These are phyloP conservation scores for Gynochthodes officinalis DNA, from an alignment of 257 asterid genomes.

Conservation along the genomic window DNA sequence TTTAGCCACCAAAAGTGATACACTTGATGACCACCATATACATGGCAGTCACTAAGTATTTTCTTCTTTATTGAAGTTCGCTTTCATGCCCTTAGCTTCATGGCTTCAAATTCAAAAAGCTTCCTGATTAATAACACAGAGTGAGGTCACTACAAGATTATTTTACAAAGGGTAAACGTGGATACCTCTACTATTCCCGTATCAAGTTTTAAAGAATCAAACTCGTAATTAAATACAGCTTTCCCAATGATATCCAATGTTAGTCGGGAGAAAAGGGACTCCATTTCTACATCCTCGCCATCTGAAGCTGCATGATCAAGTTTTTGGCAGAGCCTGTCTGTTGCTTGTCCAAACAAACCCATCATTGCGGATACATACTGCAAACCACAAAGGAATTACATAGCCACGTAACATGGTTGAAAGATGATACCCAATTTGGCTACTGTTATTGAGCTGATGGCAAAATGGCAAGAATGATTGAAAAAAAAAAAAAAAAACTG, in stretches of 20 bases:
- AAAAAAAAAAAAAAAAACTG: no score
- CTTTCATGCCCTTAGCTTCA: neutral
- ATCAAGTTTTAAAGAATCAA: slow-evolving; percentile 83
- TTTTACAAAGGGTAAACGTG: neutral
- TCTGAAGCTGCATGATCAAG: slow-evolving; percentile 91
- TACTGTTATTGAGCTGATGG: neutral
- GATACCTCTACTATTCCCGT: slow-evolving; percentile 90
- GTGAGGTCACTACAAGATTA: slow-evolving; percentile 6
- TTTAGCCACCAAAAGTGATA: slow-evolving; percentile 2
- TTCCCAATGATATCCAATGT: slow-evolving; percentile 94
- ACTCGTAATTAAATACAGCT: slow-evolving; percentile 95
- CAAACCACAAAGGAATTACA: slow-evolving; percentile 17
- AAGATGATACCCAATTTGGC: neutral
- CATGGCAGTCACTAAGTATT: slow-evolving; percentile 10
- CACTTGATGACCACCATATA: slow-evolving; percentile 2
- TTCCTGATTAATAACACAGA: neutral
- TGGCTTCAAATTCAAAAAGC: slow-evolving; percentile 3
- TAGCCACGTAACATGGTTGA: slow-evolving; percentile 4
- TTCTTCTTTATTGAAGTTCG: neutral
- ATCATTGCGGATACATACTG: slow-evolving; percentile 96
- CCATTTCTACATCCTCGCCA: slow-evolving; percentile 96
- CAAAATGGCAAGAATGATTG: neutral
- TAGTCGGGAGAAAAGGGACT: slow-evolving; percentile 94
- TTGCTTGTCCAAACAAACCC: slow-evolving; percentile 80
- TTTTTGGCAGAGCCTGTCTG: slow-evolving; percentile 75